phyloP scores from a whole-genome alignment of 2,329 filamentous ascomycete genomes.

The Pochonia chlamydosporia region DNA sequence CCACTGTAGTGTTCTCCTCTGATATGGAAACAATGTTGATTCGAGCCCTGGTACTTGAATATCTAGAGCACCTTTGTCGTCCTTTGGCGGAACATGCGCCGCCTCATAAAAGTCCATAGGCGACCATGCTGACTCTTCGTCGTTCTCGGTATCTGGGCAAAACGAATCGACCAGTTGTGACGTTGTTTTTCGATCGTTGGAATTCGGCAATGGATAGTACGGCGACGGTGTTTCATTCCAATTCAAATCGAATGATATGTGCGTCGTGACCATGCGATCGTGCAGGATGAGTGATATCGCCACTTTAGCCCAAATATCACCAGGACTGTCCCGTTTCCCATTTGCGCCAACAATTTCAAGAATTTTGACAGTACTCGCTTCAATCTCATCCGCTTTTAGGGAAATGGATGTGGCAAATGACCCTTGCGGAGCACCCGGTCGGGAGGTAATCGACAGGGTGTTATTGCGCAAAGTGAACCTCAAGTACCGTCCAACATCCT shows the following conservation, averaged over 20 bases:
- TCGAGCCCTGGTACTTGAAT: slow-evolving; percentile 38
- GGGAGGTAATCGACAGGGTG: slow-evolving; percentile 14
- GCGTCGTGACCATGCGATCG: slow-evolving; percentile 20
- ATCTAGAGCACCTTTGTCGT: slow-evolving; percentile 28
- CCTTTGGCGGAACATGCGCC: slow-evolving; percentile 53
- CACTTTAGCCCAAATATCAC: slow-evolving; percentile 30
- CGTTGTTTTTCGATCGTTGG: slow-evolving; percentile 24
- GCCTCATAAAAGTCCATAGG: slow-evolving; percentile 63
- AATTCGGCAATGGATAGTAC: slow-evolving; percentile 21
- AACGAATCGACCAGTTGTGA: slow-evolving; percentile 30
- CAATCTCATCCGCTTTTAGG: slow-evolving; percentile 17
- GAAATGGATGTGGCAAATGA: slow-evolving; percentile 13
- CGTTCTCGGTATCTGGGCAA: slow-evolving; percentile 16
- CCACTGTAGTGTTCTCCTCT: slow-evolving; percentile 66
- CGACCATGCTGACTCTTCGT: slow-evolving; percentile 25
- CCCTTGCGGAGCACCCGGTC: slow-evolving; percentile 6
- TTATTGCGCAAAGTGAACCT: slow-evolving; percentile 11
- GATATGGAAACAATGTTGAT: slow-evolving; percentile 63
- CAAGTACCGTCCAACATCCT: slow-evolving; percentile 17
- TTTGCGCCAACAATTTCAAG: slow-evolving; percentile 10
- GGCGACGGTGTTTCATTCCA: slow-evolving; percentile 37
- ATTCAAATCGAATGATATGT: slow-evolving; percentile 29
- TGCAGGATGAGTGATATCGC: slow-evolving; percentile 24
- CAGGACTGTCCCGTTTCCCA: slow-evolving; percentile 15
- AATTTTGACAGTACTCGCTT: slow-evolving; percentile 13